Evolutionary conservation across 306 rosid genomes (phyloP).

Genomic region (Abrus precatorius): DNA sequence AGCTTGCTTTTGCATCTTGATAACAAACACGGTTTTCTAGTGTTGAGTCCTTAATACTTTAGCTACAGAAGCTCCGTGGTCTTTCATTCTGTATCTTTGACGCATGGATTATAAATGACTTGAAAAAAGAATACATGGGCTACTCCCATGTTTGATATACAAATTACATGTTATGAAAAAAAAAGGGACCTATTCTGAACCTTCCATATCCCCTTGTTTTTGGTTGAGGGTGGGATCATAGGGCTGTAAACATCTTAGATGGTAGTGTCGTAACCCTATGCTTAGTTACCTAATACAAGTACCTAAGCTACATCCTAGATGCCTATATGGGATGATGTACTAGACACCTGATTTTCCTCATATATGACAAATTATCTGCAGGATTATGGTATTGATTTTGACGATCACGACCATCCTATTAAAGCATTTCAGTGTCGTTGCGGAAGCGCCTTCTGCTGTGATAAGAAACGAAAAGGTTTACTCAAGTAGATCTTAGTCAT

Average conservation of each 20-base stretch:
- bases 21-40: neutral
- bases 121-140: neutral
- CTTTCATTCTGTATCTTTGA: too few relatives aligned
- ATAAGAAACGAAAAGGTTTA: constrained; percentile 58
- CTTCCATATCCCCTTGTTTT: neutral
- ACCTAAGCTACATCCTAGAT: neutral
- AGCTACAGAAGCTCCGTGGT: neutral
- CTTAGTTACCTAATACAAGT: neutral
- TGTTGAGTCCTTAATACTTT: neutral
- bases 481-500: neutral
- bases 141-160: neutral
- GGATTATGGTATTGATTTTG: constrained; percentile 88
- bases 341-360: constrained; percentile 8
- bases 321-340: neutral
- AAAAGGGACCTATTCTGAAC: neutral
- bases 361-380: constrained; percentile 42
- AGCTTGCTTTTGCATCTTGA: neutral
- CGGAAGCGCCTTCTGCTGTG: constrained; percentile 68
- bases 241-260: neutral
- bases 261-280: neutral
- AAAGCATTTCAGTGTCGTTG: constrained; percentile 78
- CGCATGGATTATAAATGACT: too few relatives aligned
- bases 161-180: neutral
- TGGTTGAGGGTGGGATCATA: neutral
- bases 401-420: constrained; percentile 72